These are phyloP conservation scores for Neoascochyta sp. DNA, from an alignment of 2,329 filamentous ascomycete species.

Conservation along the genomic window DNA sequence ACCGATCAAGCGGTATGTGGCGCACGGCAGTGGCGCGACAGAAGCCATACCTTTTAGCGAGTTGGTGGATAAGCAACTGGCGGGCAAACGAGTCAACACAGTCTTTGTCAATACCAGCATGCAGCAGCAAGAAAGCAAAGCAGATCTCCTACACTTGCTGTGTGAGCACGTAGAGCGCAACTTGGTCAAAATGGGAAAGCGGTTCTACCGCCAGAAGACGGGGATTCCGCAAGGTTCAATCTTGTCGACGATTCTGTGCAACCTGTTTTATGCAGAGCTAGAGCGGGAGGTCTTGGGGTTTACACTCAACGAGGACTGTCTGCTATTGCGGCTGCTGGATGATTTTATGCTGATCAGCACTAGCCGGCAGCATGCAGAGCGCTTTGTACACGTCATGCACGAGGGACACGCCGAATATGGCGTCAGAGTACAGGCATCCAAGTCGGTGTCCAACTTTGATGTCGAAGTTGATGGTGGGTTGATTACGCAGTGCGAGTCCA, in stretches of 20 bases:
- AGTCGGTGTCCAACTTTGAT: constrained; percentile 83
- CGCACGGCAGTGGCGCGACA: constrained; percentile 35
- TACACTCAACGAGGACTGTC: constrained; percentile 53
- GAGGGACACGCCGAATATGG: constrained; percentile 74
- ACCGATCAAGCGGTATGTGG: constrained; percentile 40
- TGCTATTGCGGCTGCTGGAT: constrained; percentile 81
- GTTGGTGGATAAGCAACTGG: constrained; percentile 29
- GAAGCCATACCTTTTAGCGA: constrained; percentile 32
- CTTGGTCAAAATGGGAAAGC: constrained; percentile 82
- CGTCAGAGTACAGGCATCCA: constrained; percentile 68
- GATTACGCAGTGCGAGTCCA: constrained; percentile 38
- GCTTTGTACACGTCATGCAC: constrained; percentile 79
- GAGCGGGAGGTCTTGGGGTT: constrained; percentile 69
- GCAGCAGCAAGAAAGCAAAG: constrained; percentile 55
- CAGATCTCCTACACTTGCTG: constrained; percentile 65
- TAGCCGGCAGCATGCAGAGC: constrained; percentile 60
- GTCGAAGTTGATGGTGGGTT: constrained; percentile 54
- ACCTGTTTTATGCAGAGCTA: constrained; percentile 90
- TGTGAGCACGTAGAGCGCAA: constrained; percentile 79
- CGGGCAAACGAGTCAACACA: constrained; percentile 52
- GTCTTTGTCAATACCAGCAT: constrained; percentile 72
- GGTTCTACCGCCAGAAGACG: constrained; percentile 77
- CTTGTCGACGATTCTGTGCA: constrained; percentile 82
- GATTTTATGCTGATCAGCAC: constrained; percentile 89
- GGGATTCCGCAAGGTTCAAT: constrained; percentile 95